phyloP scores from a whole-genome alignment of 2,329 filamentous ascomycete genomes.

The Verticillium isaacii region DNA sequence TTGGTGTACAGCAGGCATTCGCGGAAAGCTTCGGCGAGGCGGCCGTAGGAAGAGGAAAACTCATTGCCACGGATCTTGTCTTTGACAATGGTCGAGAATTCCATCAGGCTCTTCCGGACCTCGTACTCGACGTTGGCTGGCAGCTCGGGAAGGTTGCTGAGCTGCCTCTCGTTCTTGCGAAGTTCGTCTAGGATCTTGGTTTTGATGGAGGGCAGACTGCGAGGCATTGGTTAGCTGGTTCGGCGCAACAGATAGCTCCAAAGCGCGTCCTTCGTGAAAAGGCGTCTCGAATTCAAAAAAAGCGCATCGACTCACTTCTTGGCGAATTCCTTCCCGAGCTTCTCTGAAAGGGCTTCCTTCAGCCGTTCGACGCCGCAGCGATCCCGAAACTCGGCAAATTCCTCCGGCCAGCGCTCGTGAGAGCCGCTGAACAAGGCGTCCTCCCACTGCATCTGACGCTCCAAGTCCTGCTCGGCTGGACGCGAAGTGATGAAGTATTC shows the following conservation, averaged over 20 bases:
- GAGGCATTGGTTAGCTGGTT: neutral
- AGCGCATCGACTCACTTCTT: constrained; percentile 32
- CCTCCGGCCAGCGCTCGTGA: constrained; percentile 39
- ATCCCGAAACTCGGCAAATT: constrained; percentile 41
- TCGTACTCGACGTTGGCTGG: constrained; percentile 63
- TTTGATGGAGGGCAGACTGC: constrained; percentile 47
- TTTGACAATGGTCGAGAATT: constrained; percentile 51
- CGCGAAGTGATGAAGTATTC: constrained; percentile 77
- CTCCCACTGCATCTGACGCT: constrained; percentile 47
- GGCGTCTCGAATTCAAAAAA: neutral
- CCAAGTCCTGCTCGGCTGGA: constrained; percentile 50
- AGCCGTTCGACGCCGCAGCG: constrained; percentile 50
- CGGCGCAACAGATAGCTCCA: too few relatives aligned
- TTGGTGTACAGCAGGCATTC: constrained; percentile 40
- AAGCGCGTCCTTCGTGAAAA: too few relatives aligned
- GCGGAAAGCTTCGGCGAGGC: constrained; percentile 47
- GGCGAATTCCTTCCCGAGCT: constrained; percentile 48
- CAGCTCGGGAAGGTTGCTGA: constrained; percentile 60
- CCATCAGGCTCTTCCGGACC: constrained; percentile 54
- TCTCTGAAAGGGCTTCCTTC: constrained; percentile 46
- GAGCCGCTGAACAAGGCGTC: constrained; percentile 41
- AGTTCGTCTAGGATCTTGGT: constrained; percentile 47
- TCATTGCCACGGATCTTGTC: constrained; percentile 46
- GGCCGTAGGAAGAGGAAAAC: constrained; percentile 40
- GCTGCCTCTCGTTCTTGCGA: constrained; percentile 43